Percentiles rank a stretch among this genome's conserved stretches.
These are phyloP conservation scores for Starmerella floricola DNA, from an alignment of 805 yeast genomes.

Conservation along the genomic window DNA sequence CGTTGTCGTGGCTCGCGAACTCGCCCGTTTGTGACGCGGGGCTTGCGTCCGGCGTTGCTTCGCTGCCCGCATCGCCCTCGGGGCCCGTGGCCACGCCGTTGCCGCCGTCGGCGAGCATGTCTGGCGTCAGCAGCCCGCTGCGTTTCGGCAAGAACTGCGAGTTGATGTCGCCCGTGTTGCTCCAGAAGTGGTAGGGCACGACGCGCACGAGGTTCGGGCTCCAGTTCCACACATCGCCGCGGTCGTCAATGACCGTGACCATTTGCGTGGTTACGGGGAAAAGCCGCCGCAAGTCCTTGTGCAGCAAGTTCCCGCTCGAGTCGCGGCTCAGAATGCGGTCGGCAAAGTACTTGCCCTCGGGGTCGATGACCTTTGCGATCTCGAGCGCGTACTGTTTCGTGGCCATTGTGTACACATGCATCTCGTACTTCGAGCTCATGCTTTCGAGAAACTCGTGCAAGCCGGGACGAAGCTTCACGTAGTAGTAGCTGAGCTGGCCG, in stretches of 20 bases:
- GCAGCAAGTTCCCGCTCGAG: slow-evolving; percentile 86
- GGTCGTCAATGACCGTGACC: slow-evolving; percentile 93
- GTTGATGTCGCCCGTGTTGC: slow-evolving; percentile 94
- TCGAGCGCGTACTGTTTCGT: slow-evolving; percentile 85
- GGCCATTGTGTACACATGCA: slow-evolving; percentile 97
- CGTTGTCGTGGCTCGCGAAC: slow-evolving; percentile 27
- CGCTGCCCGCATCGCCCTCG: too few species aligned
- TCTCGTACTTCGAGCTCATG: slow-evolving; percentile 57
- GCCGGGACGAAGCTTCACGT: slow-evolving; percentile 86
- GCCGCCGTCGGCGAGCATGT: slow-evolving; percentile 6
- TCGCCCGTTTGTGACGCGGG: slow-evolving; percentile 12
- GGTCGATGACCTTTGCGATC: slow-evolving; percentile 84
- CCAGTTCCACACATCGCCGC: slow-evolving; percentile 99
- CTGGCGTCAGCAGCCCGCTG: slow-evolving; percentile 26
- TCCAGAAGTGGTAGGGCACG: slow-evolving; percentile 89
- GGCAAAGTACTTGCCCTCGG: slow-evolving; percentile 73
- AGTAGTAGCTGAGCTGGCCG: slow-evolving; percentile 55
- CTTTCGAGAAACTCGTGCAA: slow-evolving; percentile 56
- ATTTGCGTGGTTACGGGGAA: slow-evolving; percentile 93
- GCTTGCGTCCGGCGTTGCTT: too few species aligned
- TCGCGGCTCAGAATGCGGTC: slow-evolving; percentile 86
- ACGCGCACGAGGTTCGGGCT: slow-evolving; percentile 81
- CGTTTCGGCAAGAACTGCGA: slow-evolving; percentile 83
- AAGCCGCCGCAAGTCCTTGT: slow-evolving; percentile 71
- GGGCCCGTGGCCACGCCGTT: too few species aligned